A percentile compares a stretch with the other conserved stretches of the same genome.
Evolutionary conservation across 2,329 filamentous ascomycete genomes (phyloP).

Genomic region (Cercospora sesami): DNA sequence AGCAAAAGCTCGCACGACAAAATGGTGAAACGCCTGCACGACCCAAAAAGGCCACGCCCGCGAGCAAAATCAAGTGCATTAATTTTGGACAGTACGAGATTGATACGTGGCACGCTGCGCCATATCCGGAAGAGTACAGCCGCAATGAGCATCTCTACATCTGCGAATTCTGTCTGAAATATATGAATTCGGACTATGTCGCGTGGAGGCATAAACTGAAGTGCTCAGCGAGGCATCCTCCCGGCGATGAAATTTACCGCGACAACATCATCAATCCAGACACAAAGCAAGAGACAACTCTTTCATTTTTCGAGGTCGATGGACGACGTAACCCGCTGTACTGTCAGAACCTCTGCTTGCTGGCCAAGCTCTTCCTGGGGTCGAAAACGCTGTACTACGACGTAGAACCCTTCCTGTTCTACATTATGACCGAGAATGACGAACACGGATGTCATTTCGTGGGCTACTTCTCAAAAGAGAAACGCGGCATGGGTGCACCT

Average conservation of each 20-base stretch:
- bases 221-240: slow-evolving; percentile 93
- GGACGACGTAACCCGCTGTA: slow-evolving; percentile 97
- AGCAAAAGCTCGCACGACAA: slow-evolving; percentile 65
- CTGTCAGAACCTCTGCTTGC: slow-evolving; percentile 92
- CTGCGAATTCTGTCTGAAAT: slow-evolving; percentile 98
- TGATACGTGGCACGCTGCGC: slow-evolving; percentile 97
- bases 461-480: slow-evolving; percentile 99
- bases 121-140: slow-evolving; percentile 97
- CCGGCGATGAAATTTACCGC: slow-evolving; percentile 96
- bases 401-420: slow-evolving; percentile 94
- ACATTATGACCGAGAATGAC: slow-evolving; percentile 93
- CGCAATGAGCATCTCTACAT: slow-evolving; percentile 96
- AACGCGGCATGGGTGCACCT: slow-evolving; percentile 55
- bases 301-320: slow-evolving; percentile 94
- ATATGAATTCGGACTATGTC: slow-evolving; percentile 99
- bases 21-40: slow-evolving; percentile 59
- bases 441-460: slow-evolving; percentile 93
- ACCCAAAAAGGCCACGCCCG: slow-evolving; percentile 73
- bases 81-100: slow-evolving; percentile 98
- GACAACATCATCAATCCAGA: slow-evolving; percentile 67
- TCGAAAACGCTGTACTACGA: slow-evolving; percentile 99
- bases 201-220: slow-evolving; percentile 96
- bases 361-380: slow-evolving; percentile 96
- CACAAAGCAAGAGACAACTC: slow-evolving; percentile 37
- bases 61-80: slow-evolving; percentile 97